Base-by-base conservation (phyloP, 2,329 filamentous ascomycete species). In the Orbilia blumenaviensis region DNA sequence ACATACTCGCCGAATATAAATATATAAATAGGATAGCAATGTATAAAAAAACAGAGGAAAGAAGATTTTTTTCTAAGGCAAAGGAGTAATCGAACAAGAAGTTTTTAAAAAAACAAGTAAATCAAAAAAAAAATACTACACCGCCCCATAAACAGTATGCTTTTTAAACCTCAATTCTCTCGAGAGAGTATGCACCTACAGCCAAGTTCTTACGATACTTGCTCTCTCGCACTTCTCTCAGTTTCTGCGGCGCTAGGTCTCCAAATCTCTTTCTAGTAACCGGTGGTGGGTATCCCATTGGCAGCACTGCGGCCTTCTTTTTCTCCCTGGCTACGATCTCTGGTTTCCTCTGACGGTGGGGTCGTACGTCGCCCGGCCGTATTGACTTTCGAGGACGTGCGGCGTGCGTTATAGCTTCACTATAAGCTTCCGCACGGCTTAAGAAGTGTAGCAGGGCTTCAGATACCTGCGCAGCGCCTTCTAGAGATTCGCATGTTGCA, bases 221-320 rank as follows among this genome's bases (percentile, higher is more conserved):
- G 25, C 60, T 64, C 32, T 29, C 58, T 60, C 72, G 64, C 12
- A 69, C 64, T 25, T 76, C 46, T 27, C 63, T 63, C 64, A 60
- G 52, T 50, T 67, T 76, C 56, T 69, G 48, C 58, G 44, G 58
- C 3, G 58, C 50, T 2, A 23, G 18, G 21, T 66, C 27, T 12
- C 56, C 46, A 14, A 90, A 64, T 23, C 44, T 76, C 64, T 50
- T 68, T 36, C 41, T 64, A 5, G 14, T 48, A 38, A 61, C 42
- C 41, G 72, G 58, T 25, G 72, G 72, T 27, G 72, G 72, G 34
- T 76, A 76, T 21, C 72, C 72, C 64, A 76, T 69, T 8, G 72
- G 72, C 18, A 76, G 44, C 10, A 76, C 72, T 14, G 72, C 72
- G 6, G 72, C 72, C 64, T 76, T 76, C 50, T 60, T 68, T 50